Evolutionary conservation across 305 asterid genomes (phyloP).

Genomic region (Striga hermonthica): DNA sequence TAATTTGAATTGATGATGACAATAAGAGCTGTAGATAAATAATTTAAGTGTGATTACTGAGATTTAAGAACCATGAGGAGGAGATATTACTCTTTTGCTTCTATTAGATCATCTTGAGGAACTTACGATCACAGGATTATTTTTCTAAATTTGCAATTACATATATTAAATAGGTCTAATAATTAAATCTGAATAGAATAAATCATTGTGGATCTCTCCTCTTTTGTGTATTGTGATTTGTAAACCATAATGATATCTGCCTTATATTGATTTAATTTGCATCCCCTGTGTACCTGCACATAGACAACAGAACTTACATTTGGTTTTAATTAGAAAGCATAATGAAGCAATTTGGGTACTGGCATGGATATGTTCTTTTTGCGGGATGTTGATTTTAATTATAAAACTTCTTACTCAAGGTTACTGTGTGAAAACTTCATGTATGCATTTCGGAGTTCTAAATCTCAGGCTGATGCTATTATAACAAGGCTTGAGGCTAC

Average conservation of each 20-base stretch:
- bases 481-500: constrained; percentile 42
- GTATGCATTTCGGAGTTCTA: constrained; percentile 21
- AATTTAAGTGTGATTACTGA: neutral
- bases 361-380: constrained; percentile 9
- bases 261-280: constrained; percentile 6
- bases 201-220: neutral
- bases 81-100: neutral
- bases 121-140: neutral
- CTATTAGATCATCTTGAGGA: neutral
- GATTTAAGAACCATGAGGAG: neutral
- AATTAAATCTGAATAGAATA: neutral
- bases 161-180: neutral
- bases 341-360: neutral
- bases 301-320: neutral
- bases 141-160: neutral
- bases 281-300: constrained; percentile 6
- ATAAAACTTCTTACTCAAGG: constrained; percentile 12
- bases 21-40: neutral
- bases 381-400: neutral
- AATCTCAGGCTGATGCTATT: constrained; percentile 70
- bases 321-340: neutral
- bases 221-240: neutral
- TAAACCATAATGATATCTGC: neutral
- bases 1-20: neutral
- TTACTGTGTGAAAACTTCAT: constrained; percentile 4